Conservation (phyloP, 2,329 filamentous ascomycete genomes). For the Alternaria rosae region DNA sequence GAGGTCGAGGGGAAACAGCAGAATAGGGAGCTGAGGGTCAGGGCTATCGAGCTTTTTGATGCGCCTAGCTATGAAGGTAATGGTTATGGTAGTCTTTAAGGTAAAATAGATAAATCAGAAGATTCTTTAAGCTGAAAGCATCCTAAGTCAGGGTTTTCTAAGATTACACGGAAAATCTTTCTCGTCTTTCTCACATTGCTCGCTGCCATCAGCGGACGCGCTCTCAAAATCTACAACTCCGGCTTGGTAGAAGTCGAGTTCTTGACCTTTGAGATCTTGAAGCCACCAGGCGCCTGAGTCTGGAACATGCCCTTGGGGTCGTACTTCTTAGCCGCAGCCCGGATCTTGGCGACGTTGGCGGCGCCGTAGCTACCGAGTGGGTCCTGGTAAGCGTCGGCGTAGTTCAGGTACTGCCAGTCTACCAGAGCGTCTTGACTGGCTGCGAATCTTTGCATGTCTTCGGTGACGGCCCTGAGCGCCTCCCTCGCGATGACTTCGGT, state of each 20-base stretch:
- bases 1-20: not conserved
- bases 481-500: conserved; percentile 19
- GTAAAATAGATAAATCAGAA: not conserved
- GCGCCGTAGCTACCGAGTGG: conserved; percentile 52
- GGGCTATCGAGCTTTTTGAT: not conserved
- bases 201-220: not conserved
- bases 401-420: conserved; percentile 43
- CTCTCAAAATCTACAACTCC: not conserved
- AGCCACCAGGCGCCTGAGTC: conserved; percentile 51
- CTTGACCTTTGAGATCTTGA: conserved; percentile 46
- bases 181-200: not conserved
- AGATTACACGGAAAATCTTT: not conserved
- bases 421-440: conserved; percentile 18
- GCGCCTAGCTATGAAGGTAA: not conserved
- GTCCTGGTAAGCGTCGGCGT: conserved; percentile 47
- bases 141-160: not conserved
- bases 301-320: conserved; percentile 54
- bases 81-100: not conserved
- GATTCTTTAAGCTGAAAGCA: not conserved
- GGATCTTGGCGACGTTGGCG: conserved; percentile 46
- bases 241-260: not conserved
- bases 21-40: not conserved
- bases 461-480: conserved; percentile 16
- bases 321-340: conserved; percentile 45
- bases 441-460: conserved; percentile 22